A percentile compares a stretch with the other conserved stretches of the same genome.
Evolutionary conservation across 768 basidiomycete species (phyloP).

Genomic region (Agaricus bisporus): DNA sequence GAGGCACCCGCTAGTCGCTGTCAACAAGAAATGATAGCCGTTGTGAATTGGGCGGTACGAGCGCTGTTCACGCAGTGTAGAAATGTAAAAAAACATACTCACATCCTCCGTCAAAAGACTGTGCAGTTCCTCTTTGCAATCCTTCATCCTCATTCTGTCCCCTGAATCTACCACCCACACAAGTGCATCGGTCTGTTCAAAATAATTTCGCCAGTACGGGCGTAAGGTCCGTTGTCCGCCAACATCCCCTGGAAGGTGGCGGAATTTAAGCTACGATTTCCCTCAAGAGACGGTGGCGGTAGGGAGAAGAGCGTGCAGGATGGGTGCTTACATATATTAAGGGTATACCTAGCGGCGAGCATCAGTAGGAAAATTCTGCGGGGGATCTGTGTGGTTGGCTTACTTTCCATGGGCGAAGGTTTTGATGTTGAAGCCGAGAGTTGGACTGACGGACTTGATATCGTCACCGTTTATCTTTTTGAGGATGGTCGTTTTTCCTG

Average conservation of each 20-base stretch:
- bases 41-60: constrained; percentile 5
- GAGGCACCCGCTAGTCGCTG: constrained; percentile 95
- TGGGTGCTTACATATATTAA: constrained; percentile 66
- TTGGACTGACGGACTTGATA: constrained; percentile 83
- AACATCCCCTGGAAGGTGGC: constrained; percentile 75
- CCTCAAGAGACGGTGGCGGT: constrained; percentile 11
- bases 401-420: constrained; percentile 90
- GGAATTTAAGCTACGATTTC: constrained; percentile 13
- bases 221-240: constrained; percentile 94
- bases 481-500: constrained; percentile 96
- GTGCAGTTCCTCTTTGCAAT: constrained; percentile 85
- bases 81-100: constrained; percentile 22
- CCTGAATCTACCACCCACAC: constrained; percentile 99
- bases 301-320: background rate
- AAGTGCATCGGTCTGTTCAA: constrained; percentile 95
- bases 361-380: constrained; percentile 13
- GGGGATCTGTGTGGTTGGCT: constrained; percentile 23
- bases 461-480: constrained; percentile 94
- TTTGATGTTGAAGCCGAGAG: constrained; percentile 98
- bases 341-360: constrained; percentile 49
- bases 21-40: constrained; percentile 20
- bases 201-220: constrained; percentile 99
- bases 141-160: constrained; percentile 83
- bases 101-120: constrained; percentile 90
- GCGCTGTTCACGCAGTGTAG: constrained; percentile 5